phyloP scores from a whole-genome alignment of 441 rosid genomes.

The Erysimum pusillum region DNA sequence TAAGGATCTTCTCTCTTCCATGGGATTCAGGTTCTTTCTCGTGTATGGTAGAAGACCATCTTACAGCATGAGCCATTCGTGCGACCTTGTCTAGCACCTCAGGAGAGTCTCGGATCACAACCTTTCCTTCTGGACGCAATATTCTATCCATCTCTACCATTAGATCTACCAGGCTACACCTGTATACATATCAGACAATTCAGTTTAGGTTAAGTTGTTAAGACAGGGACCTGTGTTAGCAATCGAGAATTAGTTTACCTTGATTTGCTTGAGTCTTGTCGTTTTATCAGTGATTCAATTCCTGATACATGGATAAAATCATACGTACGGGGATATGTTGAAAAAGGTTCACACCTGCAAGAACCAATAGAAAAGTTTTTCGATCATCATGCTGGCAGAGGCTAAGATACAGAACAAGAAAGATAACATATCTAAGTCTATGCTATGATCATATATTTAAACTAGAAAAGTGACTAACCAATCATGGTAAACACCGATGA shows the following conservation, averaged over 20 bases:
- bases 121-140: constrained; percentile 89
- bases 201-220: constrained; percentile 1
- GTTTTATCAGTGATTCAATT: constrained; percentile 76
- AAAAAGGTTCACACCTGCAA: constrained; percentile 97
- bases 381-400: not conserved
- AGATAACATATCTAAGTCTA: not conserved
- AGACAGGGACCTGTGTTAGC: not conserved
- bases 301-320: constrained; percentile 88
- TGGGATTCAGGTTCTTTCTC: constrained; percentile 91
- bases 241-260: constrained; percentile 55
- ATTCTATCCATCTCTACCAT: constrained; percentile 96
- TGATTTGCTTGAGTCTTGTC: constrained; percentile 61
- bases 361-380: constrained; percentile 27
- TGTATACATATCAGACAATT: constrained; percentile 48
- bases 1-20: constrained; percentile 80
- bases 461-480: constrained; percentile 65
- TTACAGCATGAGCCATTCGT: constrained; percentile 71
- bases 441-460: constrained; percentile 18
- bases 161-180: constrained; percentile 89
- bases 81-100: constrained; percentile 81
- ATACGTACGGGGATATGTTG: constrained; percentile 94
- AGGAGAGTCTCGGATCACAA: constrained; percentile 83
- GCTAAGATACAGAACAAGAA: constrained; percentile 19
- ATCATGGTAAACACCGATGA: constrained; percentile 91
- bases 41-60: constrained; percentile 70